Evolutionary conservation across 345 rosid genomes (phyloP), one percentile per base, ranked within the genome.

Genomic region (Camelina hispida): DNA sequence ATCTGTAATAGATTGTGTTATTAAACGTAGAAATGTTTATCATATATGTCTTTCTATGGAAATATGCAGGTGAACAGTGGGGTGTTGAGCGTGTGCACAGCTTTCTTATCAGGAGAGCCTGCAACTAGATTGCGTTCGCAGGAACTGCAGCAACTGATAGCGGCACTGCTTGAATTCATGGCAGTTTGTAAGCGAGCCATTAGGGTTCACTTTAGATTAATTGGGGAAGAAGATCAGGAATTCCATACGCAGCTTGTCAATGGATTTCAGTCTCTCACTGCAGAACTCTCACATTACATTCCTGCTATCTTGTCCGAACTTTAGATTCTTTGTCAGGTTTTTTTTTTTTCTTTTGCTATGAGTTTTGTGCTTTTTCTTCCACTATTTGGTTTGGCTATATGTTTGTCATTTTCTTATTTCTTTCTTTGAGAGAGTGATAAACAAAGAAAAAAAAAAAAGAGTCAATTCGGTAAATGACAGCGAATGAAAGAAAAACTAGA

Each of bases 121-220:
- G 98, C 99, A 18, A 93, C 99, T 4, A 88, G 99, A 76, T 44
- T 96, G 79, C 91, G 98, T 17, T 93, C 93, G 2, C 99, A 95
- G 78, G 99, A 95, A 55, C 84, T 95, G 65, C 99, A 95, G 81
- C 98, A 95, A 78, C 96, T 95, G 7, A 95, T 95, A 11, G 99
- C 99, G 1, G 98, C 99, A 10, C 89, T 93, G 18, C 96, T 91
- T 7, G 99, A 93, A 79, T 95, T 93, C 85, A 95, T 93, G 99
- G 99, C 97, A 1, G 99, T 95, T 61, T 96, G 99, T 77, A 95
- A 95, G 84, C 91, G 99, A 37, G 99, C 98, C 25, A 93, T 96
- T 17, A 87, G 99, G 42, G 97, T 96, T 15, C 99, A 96, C 82
- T 86, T 81, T 72, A 86, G 98, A 62, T 80, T 96, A 78, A 96